Percentiles rank a stretch among this genome's conserved stretches.
Evolutionary conservation across 2,329 filamentous ascomycete genomes (phyloP).

Genomic region (Fusarium sublunatum): DNA sequence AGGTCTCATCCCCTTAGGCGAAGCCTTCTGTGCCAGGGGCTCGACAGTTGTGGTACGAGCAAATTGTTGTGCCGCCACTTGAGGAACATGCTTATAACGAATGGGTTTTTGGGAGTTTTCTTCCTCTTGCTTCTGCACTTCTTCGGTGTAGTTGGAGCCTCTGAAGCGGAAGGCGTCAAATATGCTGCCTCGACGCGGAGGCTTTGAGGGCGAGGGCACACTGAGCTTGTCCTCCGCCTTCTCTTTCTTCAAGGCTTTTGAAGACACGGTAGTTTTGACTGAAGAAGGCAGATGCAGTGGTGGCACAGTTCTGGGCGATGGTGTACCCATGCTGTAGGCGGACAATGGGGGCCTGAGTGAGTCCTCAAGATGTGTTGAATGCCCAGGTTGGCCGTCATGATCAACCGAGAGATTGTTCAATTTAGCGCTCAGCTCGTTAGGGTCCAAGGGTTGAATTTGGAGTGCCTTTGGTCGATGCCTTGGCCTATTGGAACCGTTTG

Average conservation of each 20-base stretch:
- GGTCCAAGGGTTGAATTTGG: slow-evolving; percentile 57
- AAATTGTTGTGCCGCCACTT: slow-evolving; percentile 66
- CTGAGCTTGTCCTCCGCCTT: slow-evolving; percentile 15
- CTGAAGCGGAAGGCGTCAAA: slow-evolving; percentile 42
- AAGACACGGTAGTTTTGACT: slow-evolving; percentile 5
- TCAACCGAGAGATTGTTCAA: slow-evolving; percentile 63
- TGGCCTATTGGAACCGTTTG: slow-evolving; percentile 23
- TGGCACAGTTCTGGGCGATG: slow-evolving; percentile 22
- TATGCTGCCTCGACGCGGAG: slow-evolving; percentile 38
- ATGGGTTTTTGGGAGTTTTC: slow-evolving; percentile 24
- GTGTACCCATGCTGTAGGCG: slow-evolving; percentile 17
- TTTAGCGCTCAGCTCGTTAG: slow-evolving; percentile 65
- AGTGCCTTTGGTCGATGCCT: slow-evolving; percentile 42
- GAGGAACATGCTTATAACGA: slow-evolving; percentile 63
- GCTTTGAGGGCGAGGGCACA: slow-evolving; percentile 7
- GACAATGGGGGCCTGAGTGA: slow-evolving; percentile 16
- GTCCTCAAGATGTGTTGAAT: slow-evolving; percentile 48
- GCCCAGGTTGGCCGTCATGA: slow-evolving; percentile 52
- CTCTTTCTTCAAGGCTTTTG: slow-evolving; percentile 25
- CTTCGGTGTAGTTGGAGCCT: slow-evolving; percentile 42
- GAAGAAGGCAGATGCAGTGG: slow-evolving; percentile 4
- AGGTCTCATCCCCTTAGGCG: slow-evolving; percentile 57
- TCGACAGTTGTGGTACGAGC: slow-evolving; percentile 63
- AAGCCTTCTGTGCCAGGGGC: slow-evolving; percentile 47
- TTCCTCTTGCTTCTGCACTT: slow-evolving; percentile 34